Percentiles rank a stretch among this genome's conserved stretches.
phyloP scores from a whole-genome alignment of 441 rosid species.

The Pelargonium australe region DNA sequence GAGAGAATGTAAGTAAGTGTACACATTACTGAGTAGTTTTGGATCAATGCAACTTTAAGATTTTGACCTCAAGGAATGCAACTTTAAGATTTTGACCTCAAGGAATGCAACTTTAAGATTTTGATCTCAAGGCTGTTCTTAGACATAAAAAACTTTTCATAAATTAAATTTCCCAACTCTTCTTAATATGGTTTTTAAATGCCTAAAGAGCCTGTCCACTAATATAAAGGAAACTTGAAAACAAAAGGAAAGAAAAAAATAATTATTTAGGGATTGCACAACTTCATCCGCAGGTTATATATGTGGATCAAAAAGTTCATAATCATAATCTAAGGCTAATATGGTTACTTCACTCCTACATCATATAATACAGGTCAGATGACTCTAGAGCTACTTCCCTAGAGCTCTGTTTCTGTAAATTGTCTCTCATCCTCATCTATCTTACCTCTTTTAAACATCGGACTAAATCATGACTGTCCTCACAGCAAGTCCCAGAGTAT shows the following conservation, averaged over 20 bases:
- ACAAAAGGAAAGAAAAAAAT: not conserved
- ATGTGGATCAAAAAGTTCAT: not conserved
- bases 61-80: too few species aligned
- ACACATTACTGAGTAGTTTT: too few species aligned
- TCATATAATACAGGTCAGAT: not conserved
- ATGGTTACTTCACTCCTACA: not conserved
- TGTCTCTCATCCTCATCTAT: not conserved
- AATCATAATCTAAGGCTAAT: not conserved
- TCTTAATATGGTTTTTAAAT: not conserved
- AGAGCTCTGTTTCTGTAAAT: not conserved
- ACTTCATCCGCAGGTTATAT: not conserved
- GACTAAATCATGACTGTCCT: not conserved
- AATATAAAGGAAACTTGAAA: not conserved
- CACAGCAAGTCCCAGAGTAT: too few species aligned
- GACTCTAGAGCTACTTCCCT: not conserved
- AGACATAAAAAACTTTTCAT: not conserved
- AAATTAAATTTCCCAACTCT: not conserved
- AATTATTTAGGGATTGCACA: not conserved
- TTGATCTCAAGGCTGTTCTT: not conserved
- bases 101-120: too few species aligned
- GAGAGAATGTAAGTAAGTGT: not conserved
- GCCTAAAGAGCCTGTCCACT: not conserved
- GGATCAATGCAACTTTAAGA: too few species aligned
- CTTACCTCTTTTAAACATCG: not conserved
- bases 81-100: too few species aligned